Base-by-base conservation (phyloP, 2,329 filamentous ascomycete species). In the Fusarium virguliforme region DNA sequence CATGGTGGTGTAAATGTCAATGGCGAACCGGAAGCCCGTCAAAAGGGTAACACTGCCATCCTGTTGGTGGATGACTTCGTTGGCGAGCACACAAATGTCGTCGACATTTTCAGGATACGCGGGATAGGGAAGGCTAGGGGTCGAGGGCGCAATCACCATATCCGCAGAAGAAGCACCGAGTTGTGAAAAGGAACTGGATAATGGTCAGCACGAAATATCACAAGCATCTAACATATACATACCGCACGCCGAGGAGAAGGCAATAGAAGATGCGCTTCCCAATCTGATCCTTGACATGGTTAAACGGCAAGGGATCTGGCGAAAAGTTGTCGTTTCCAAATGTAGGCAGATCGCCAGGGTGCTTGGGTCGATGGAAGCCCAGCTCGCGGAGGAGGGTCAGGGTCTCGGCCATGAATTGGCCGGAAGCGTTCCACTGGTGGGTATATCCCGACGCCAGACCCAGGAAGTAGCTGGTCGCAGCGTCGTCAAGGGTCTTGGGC, bases 211-310 rank as follows among this genome's bases (percentile, higher is more conserved):
- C 48, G 46, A 18, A 64, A 78, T 61, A 3, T 10, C 9, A 37
- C 7, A 53, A 41, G 5, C 32, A 7, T 7, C 26, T 28, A 5
- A 6, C 7, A 2, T 9, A 48, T 40, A 70, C 83, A 70, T 81
- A 91, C 87, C 91, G 87, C 65, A 93, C 88, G 35, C 91, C 91
- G 6, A 94, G 88, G 68, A 96, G 90, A 72, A 94, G 86, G 24
- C 93, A 91, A 91, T 94, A 97, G 79, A 97, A 97, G 41, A 97
- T 90, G 68, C 92, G 88, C 78, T 92, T 92, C 51, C 91, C 89
- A 51, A 93, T 87, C 79, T 94, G 91, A 75, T 91, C 89, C 75
- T 91, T 90, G 57, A 94, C 87, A 54, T 91, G 90, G 73, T 93
- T 91, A 65, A 92, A 88, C 0, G 85, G 82, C 46, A 84, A 81